Conservation (phyloP, 805 yeast genomes). For the Ogataea zsoltii region DNA sequence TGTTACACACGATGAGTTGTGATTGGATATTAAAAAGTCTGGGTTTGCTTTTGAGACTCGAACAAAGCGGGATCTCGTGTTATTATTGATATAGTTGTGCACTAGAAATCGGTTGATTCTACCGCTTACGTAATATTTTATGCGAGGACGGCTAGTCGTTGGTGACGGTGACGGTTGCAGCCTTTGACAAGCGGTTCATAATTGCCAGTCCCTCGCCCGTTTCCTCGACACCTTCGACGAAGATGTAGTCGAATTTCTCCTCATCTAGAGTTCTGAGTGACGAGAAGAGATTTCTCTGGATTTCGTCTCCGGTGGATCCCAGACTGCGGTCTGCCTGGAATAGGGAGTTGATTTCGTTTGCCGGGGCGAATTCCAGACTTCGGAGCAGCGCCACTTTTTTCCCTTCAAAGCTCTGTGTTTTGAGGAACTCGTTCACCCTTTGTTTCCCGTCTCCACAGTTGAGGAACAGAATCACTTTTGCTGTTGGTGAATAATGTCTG, state of each 20-base stretch:
- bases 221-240: slow-evolving; percentile 82
- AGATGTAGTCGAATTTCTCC: slow-evolving; percentile 61
- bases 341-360: slow-evolving; percentile 18
- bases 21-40: slow-evolving; percentile 1
- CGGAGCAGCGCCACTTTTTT: slow-evolving; percentile 54
- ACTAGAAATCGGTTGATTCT: too few relatives aligned
- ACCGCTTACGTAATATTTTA: too few relatives aligned
- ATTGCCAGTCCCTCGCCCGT: slow-evolving; percentile 86
- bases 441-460: slow-evolving; percentile 46
- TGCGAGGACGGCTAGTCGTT: too few relatives aligned
- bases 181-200: slow-evolving; percentile 87
- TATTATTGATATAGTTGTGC: not conserved
- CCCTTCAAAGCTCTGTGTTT: slow-evolving; percentile 10
- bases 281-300: slow-evolving; percentile 76
- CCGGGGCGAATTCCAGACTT: slow-evolving; percentile 36
- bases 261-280: slow-evolving; percentile 76
- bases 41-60: not conserved
- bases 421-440: slow-evolving; percentile 14
- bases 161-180: slow-evolving; percentile 54
- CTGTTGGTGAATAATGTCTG: slow-evolving; percentile 90
- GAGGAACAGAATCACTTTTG: slow-evolving; percentile 69
- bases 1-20: slow-evolving; percentile 38
- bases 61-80: not conserved
- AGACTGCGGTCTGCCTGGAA: slow-evolving; percentile 36
- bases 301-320: slow-evolving; percentile 53